phyloP scores from a whole-genome alignment of 177 flowering plant species.

The Tripterygium wilfordii region DNA sequence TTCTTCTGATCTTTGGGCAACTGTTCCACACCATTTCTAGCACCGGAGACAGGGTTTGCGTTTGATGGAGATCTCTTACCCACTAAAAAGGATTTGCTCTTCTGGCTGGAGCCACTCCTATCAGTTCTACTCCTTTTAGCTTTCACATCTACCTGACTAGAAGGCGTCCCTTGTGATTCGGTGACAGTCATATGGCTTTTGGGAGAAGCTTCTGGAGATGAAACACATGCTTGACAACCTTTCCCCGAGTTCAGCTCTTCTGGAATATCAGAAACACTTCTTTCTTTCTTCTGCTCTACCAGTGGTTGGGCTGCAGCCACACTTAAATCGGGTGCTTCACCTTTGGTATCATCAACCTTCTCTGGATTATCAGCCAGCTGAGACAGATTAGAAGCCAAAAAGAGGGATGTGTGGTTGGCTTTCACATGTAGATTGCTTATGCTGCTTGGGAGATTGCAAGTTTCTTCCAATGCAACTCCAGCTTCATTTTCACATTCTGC shows the following conservation, averaged over 20 bases:
- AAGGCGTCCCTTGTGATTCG: constrained; percentile 85
- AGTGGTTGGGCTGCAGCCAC: constrained; percentile 12
- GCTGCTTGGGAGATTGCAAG: constrained; percentile 13
- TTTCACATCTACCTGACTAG: constrained; percentile 65
- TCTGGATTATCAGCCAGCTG: constrained; percentile 20
- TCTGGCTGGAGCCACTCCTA: constrained; percentile 35
- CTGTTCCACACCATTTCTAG: constrained; percentile 49
- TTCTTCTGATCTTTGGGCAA: constrained; percentile 47
- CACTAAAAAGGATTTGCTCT: constrained; percentile 31
- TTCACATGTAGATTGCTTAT: constrained; percentile 17
- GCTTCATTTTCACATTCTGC: constrained; percentile 25
- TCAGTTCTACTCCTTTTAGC: constrained; percentile 36
- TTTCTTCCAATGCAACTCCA: constrained; percentile 21
- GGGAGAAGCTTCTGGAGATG: constrained; percentile 73
- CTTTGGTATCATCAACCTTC: constrained; percentile 17
- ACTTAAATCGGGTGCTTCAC: constrained; percentile 14
- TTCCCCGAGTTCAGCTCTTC: constrained; percentile 23
- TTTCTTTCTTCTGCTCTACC: constrained; percentile 26
- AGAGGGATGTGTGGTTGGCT: constrained; percentile 15
- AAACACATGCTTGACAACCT: constrained; percentile 24
- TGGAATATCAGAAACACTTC: constrained; percentile 23
- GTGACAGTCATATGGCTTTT: constrained; percentile 52
- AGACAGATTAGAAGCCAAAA: constrained; percentile 13
- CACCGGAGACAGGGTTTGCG: constrained; percentile 38
- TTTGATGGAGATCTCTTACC: constrained; percentile 47